Evolutionary conservation across 208 protist genomes (phyloP).

Genomic region (Leptomonas seymouri): DNA sequence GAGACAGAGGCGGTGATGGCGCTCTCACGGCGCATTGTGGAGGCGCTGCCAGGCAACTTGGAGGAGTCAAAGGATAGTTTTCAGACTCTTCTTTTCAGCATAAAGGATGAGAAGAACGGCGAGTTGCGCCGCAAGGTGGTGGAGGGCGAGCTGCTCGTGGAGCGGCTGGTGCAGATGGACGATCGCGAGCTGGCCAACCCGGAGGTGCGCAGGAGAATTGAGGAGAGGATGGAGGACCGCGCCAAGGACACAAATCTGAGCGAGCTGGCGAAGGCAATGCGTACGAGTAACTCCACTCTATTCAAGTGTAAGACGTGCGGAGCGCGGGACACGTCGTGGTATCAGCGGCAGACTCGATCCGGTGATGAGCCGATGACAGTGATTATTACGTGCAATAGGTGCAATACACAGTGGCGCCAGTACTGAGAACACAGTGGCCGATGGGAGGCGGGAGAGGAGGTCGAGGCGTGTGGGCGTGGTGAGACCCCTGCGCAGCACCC

Average conservation of each 20-base stretch:
- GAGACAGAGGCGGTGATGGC: conserved; percentile 39
- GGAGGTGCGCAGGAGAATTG: conserved; percentile 59
- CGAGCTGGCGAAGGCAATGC: conserved; percentile 69
- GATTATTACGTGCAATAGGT: conserved; percentile 95
- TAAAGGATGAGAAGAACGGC: conserved; percentile 76
- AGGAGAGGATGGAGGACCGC: conserved; percentile 69
- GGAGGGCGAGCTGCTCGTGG: conserved; percentile 64
- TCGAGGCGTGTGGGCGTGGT: too few species aligned
- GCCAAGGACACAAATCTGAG: conserved; percentile 82
- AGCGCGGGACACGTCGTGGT: conserved; percentile 87
- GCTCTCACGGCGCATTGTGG: conserved; percentile 54
- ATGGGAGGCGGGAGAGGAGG: not conserved
- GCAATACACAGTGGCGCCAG: conserved; percentile 75
- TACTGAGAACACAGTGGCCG: conserved; percentile 36
- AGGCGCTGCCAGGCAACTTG: conserved; percentile 55
- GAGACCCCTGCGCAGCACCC: not conserved
- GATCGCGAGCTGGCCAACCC: conserved; percentile 85
- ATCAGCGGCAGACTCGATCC: conserved; percentile 96
- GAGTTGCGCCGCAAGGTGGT: conserved; percentile 61
- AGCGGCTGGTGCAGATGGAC: conserved; percentile 68
- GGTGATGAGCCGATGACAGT: conserved; percentile 98
- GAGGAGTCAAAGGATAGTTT: conserved; percentile 63
- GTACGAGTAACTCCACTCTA: conserved; percentile 72
- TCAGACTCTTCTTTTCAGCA: conserved; percentile 63
- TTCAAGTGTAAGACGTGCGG: conserved; percentile 91